Evolutionary conservation across 2,329 filamentous ascomycete genomes (phyloP), one percentile per base, ranked within the genome.

Genomic region (Cladosporium sp.): DNA sequence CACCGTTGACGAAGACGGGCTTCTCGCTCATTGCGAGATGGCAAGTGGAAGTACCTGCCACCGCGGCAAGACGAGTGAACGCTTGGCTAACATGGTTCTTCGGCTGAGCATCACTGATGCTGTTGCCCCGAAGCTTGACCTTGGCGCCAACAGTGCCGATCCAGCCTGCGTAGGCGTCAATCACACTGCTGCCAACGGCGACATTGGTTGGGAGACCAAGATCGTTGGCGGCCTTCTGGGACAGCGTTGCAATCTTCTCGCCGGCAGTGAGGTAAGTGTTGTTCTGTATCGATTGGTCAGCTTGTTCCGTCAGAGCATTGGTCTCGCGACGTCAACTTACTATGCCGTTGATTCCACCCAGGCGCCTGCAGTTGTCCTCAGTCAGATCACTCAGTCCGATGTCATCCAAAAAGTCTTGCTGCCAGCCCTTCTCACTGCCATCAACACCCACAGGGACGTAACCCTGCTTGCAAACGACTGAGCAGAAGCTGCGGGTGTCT

Each of bases 121-220:
- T 72, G 35, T 78, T 77, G 38, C 57, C 58, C 12, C 43, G 43
- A 13, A 94, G 79, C 57, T 89, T 80, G 60, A 96, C 88, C 69
- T 96, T 96, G 53, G 93, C 92, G 52, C 93, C 93, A n/a, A 98
- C 93, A 1, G 93, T 97, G 54, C 93, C 93, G 59, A 98, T 93
- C 93, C 93, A 98, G 56, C 93, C 93, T 53, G 93, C 93, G 63
- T 98, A 98, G 15, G 93, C 93, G 67, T 98, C 93, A 64, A 98
- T 98, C 56, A 98, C 93, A 68, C 91, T 91, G 63, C 89, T 95
- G 48, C 93, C 93, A 49, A 98, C 86, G 15, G 93, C 89, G 59
- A 96, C 93, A 33, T 91, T 92, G 16, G 85, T 77, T 4, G 85
- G 85, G 3, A 98, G 78, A 7, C 93, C 92, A 53, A 98, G 82